Percentiles rank a stretch among this genome's conserved stretches.
Conservation (phyloP, 2,329 filamentous ascomycete genomes). For the Fusarium napiforme region DNA sequence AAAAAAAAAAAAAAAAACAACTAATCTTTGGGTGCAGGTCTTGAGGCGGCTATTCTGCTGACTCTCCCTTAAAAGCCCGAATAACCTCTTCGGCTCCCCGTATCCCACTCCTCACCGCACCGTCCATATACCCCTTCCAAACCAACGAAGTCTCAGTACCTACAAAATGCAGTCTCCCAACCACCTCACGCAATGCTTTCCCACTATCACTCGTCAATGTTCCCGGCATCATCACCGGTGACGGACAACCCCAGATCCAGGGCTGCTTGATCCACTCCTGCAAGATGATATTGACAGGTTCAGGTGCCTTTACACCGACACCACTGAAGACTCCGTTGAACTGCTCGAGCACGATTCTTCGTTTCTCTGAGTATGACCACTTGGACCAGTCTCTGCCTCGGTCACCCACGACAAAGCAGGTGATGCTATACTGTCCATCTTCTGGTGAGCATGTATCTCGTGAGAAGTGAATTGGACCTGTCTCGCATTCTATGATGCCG, state of each 20-base stretch:
- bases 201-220: constrained; percentile 15
- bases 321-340: constrained; percentile 22
- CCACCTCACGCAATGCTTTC: constrained; percentile 44
- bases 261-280: constrained; percentile 36
- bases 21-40: neutral
- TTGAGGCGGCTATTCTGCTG: neutral
- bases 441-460: constrained; percentile 42
- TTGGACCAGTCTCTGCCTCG: constrained; percentile 37
- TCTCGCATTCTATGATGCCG: constrained; percentile 54
- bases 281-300: constrained; percentile 30
- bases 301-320: constrained; percentile 12
- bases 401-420: constrained; percentile 49
- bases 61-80: constrained; percentile 9
- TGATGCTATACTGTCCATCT: constrained; percentile 44
- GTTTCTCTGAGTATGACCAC: constrained; percentile 7
- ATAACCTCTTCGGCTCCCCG: constrained; percentile 34
- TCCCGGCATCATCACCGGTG: constrained; percentile 35
- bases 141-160: constrained; percentile 39
- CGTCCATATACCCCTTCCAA: constrained; percentile 46
- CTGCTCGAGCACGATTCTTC: constrained; percentile 1
- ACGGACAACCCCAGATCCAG: constrained; percentile 27
- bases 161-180: constrained; percentile 44
- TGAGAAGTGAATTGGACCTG: constrained; percentile 44
- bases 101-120: constrained; percentile 36
- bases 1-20: neutral